phyloP scores from a whole-genome alignment of 2,329 filamentous ascomycete species.

The Fusarium poae region DNA sequence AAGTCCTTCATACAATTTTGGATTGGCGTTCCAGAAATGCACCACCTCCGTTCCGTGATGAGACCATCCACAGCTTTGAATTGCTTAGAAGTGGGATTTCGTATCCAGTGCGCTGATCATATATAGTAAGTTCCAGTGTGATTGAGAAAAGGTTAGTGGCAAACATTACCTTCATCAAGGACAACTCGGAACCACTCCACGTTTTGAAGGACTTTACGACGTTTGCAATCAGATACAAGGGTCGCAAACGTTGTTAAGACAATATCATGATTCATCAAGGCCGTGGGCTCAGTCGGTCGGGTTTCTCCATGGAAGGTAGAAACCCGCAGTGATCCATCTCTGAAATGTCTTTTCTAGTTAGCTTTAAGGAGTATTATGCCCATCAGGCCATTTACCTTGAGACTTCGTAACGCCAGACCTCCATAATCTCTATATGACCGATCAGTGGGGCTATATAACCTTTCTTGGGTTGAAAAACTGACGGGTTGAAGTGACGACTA shows the following conservation, averaged over 20 bases:
- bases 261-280: not conserved
- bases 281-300: not conserved
- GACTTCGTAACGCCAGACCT: not conserved
- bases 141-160: not conserved
- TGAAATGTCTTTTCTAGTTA: not conserved
- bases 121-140: not conserved
- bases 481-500: not conserved
- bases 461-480: not conserved
- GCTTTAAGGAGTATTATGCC: accelerated
- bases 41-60: not conserved
- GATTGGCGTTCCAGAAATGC: not conserved
- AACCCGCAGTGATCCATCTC: not conserved
- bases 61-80: not conserved
- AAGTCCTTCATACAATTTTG: not conserved
- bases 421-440: not conserved
- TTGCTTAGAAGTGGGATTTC: not conserved
- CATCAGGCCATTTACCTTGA: not conserved
- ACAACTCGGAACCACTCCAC: not conserved
- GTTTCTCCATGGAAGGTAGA: not conserved
- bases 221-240: not conserved
- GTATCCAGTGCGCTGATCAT: not conserved
- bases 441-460: not conserved
- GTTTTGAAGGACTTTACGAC: not conserved
- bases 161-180: not conserved
- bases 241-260: not conserved